A percentile compares a stretch with the other conserved stretches of the same genome.
Evolutionary conservation across 495 filamentous ascomycete species (phyloP).

Genomic region (Trichoderma reesei): DNA sequence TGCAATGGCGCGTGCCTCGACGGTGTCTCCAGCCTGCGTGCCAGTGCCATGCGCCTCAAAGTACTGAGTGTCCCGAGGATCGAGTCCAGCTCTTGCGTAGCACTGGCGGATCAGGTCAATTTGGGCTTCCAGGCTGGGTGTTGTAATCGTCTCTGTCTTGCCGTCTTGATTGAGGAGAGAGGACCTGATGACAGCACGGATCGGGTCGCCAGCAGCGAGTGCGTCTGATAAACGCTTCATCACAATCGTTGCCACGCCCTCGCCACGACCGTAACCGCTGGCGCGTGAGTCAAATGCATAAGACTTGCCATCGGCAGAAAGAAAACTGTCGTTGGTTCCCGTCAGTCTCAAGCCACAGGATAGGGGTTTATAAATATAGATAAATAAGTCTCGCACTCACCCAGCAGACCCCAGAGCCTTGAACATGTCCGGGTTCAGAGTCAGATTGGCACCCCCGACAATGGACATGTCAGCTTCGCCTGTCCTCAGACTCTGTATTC

Average conservation of each 20-base stretch:
- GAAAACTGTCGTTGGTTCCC: constrained; percentile 21
- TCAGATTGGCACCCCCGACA: constrained; percentile 25
- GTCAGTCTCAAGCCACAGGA: no score
- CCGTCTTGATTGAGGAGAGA: constrained; percentile 28
- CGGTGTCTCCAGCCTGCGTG: constrained; percentile 58
- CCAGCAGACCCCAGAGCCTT: constrained; percentile 34
- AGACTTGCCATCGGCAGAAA: constrained; percentile 14
- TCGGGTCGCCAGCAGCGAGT: constrained; percentile 41
- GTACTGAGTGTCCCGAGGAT: constrained; percentile 54
- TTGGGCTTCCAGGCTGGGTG: constrained; percentile 53
- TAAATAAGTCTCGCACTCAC: no score
- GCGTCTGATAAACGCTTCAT: constrained; percentile 48
- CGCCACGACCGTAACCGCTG: constrained; percentile 35
- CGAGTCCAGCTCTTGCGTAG: constrained; percentile 44
- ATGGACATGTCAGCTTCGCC: constrained; percentile 26
- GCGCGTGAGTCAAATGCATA: constrained; percentile 22
- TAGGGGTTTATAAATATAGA: no score
- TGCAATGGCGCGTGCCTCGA: constrained; percentile 54
- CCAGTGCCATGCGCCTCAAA: constrained; percentile 72
- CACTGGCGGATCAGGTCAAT: constrained; percentile 48
- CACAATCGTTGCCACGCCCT: constrained; percentile 32
- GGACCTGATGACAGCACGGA: constrained; percentile 45
- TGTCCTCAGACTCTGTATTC: constrained; percentile 24
- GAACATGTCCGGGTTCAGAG: constrained; percentile 34
- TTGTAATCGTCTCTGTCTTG: constrained; percentile 53